Base-by-base conservation (phyloP, 805 yeast species). In the Yueomyces sp. region DNA sequence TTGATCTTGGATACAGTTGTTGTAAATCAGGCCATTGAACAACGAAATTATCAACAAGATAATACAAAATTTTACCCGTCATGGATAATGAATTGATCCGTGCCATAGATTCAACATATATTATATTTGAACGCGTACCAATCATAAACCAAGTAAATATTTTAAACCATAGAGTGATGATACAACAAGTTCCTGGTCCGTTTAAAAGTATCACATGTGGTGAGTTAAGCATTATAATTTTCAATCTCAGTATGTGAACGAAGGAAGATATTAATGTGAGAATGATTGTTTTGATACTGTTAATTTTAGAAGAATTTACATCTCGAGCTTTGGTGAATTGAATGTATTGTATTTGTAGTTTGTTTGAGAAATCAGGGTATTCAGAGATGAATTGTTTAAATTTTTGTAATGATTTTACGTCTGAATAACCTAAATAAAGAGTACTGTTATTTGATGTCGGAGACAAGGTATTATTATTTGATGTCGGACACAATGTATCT, bases 51-150 rank as follows among this genome's bases (percentile, higher is more conserved):
- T 86, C 83, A 3, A 79, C 69, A 3, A 92, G 65, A 3, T 86
- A 86, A 48, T 82, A 67, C 11, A 90, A 56, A 26, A 92, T 58
- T 40, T 63, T 56, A 0, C 97, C 98, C 19, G 88, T 78, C 32
- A 87, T 63, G 55, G 96, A 86, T 42, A 92, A 68, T 2, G 67
- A 64, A 43, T 70, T 41, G 7, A 87, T 95, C 38, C 97, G 67
- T 0, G 97, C 96, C 38, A 90, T 67, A 41, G 92, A 80, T 61
- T 90, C 97, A 28, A 90, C 67, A 55, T 90, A 92, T 1, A 92
- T 60, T 28, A 92, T 79, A 87, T 96, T 4, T 88, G 96, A 3
- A 11, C 48, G 41, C 5, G 52, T 42, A 36, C 49, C 49, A 29
- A 49, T 32, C 4, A 48, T 30, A 26, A 50, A 40, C 26, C 55